Conservation (phyloP, 495 filamentous ascomycete species). For the Podospora anserina region DNA sequence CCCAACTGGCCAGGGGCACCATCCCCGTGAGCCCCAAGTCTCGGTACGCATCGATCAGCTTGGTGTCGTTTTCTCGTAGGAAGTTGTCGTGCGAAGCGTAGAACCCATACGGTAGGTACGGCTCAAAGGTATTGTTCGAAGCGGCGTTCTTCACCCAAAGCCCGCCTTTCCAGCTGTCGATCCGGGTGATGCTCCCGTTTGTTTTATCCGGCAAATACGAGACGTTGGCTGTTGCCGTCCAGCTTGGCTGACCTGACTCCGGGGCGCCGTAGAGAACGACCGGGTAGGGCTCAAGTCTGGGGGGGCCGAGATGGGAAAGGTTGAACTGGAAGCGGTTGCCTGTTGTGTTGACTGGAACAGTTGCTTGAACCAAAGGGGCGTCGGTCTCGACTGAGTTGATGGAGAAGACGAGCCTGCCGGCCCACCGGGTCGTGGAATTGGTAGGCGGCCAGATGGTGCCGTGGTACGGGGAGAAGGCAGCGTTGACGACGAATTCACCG, state of each 20-base stretch:
- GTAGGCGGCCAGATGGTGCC: conserved; percentile 44
- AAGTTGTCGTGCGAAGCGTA: conserved; percentile 61
- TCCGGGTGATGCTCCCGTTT: conserved; percentile 57
- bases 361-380: conserved; percentile 36
- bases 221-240: conserved; percentile 45
- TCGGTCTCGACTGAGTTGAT: conserved; percentile 34
- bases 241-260: conserved; percentile 30
- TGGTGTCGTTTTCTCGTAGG: conserved; percentile 39
- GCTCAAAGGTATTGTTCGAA: conserved; percentile 37
- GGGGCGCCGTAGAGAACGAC: conserved; percentile 42
- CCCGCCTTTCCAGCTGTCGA: conserved; percentile 60
- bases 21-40: conserved; percentile 48
- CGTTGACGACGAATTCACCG: conserved; percentile 60
- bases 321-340: conserved; percentile 47
- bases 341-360: conserved; percentile 47
- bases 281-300: conserved; percentile 47
- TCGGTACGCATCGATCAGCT: conserved; percentile 47
- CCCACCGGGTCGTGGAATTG: conserved; percentile 26
- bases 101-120: conserved; percentile 62
- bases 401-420: conserved; percentile 36
- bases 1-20: conserved; percentile 37
- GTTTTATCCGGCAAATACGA: conserved; percentile 57
- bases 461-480: conserved; percentile 50
- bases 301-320: conserved; percentile 39
- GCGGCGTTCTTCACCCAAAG: conserved; percentile 42